phyloP scores from a whole-genome alignment of 257 asterid species.

The Coffea eugenioides region DNA sequence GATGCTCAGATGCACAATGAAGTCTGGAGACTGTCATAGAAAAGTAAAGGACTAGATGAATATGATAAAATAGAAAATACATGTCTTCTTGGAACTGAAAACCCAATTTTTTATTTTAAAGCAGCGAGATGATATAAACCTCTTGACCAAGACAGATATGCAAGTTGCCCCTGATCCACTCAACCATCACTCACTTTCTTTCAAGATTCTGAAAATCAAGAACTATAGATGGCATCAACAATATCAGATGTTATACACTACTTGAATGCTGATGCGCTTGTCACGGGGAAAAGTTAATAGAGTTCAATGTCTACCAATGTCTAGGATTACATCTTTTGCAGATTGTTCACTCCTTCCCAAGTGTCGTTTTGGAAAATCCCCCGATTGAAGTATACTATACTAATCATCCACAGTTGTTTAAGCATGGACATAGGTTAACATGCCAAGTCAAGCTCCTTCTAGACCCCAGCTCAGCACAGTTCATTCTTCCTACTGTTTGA shows the following conservation, averaged over 20 bases:
- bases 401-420: background rate
- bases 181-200: background rate
- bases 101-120: background rate
- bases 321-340: background rate
- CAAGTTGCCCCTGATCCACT: background rate
- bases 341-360: background rate
- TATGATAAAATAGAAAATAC: background rate
- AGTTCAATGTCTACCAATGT: background rate
- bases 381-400: background rate
- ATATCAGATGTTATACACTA: background rate
- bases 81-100: background rate
- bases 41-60: background rate
- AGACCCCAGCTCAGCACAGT: background rate
- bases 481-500: background rate
- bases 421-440: background rate
- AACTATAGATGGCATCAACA: background rate
- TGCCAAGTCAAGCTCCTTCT: background rate
- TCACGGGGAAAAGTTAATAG: background rate
- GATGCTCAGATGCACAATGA: background rate
- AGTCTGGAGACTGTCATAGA: background rate
- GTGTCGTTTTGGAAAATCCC: background rate
- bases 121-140: background rate
- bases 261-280: background rate
- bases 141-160: background rate
- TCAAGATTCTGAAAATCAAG: background rate